Conservation (phyloP, 352 stramenopile genomes). For the Globisporangium nodosum region DNA sequence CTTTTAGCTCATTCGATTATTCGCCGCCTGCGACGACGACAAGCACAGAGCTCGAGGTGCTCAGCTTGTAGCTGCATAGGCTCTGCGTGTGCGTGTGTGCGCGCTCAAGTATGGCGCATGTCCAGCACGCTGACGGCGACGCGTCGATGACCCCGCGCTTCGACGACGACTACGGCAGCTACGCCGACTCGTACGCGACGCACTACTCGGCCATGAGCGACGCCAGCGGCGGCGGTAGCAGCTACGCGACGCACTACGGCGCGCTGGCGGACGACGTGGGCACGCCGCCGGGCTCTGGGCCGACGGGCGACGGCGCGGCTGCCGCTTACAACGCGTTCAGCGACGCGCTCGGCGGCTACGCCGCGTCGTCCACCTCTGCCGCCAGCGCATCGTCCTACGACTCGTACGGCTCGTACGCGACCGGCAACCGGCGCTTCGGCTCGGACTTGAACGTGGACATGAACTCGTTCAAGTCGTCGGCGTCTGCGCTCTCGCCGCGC, state of each 20-base stretch:
- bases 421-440: neutral
- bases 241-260: slow-evolving; percentile 15
- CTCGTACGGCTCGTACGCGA: slow-evolving; percentile 2
- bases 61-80: too few species aligned
- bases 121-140: neutral
- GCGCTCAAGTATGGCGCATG: neutral
- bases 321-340: slow-evolving; percentile 10
- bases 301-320: neutral
- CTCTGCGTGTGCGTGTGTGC: neutral
- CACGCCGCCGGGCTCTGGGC: slow-evolving; percentile 10
- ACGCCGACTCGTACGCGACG: slow-evolving; percentile 11
- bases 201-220: slow-evolving; percentile 12
- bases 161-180: slow-evolving; percentile 8
- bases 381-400: slow-evolving; percentile 1
- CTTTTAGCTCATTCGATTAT: neutral
- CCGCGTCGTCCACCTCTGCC: neutral
- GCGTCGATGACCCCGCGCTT: slow-evolving; percentile 10
- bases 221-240: slow-evolving; percentile 1
- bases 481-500: slow-evolving; percentile 12
- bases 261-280: slow-evolving; percentile 9
- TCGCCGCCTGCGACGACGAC: neutral
- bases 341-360: slow-evolving; percentile 5
- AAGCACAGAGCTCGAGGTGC: neutral
- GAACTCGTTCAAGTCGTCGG: slow-evolving; percentile 11
- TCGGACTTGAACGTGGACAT: slow-evolving; percentile 11